Evolutionary conservation across 805 yeast genomes (phyloP).

Genomic region (Ogataea nonfermentans): DNA sequence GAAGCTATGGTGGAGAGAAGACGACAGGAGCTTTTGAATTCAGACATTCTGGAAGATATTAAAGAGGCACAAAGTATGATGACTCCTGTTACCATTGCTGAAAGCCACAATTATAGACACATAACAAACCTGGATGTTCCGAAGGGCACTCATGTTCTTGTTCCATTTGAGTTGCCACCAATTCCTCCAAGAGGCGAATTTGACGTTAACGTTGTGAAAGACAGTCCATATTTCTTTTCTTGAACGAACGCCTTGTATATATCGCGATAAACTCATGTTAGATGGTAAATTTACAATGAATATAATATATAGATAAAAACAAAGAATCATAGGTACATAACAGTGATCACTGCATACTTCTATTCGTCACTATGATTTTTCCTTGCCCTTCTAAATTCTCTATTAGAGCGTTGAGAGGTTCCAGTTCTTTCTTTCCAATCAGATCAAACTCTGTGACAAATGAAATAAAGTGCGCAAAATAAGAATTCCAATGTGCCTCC

Average conservation of each 20-base stretch:
- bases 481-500: conserved; percentile 98
- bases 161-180: conserved; percentile 67
- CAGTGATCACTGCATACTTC: background rate
- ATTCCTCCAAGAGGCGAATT: conserved; percentile 82
- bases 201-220: conserved; percentile 68
- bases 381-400: conserved; percentile 84
- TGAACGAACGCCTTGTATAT: conserved; percentile 17
- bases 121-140: conserved; percentile 19
- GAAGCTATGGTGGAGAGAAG: conserved; percentile 70
- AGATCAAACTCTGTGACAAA: conserved; percentile 82
- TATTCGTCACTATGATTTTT: conserved; percentile 46
- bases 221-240: conserved; percentile 77
- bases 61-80: conserved; percentile 52
- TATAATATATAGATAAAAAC: background rate
- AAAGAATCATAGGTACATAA: background rate
- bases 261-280: background rate
- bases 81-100: conserved; percentile 66
- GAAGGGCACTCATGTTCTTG: conserved; percentile 44
- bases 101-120: conserved; percentile 25
- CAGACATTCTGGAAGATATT: conserved; percentile 49
- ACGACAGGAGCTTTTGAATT: conserved; percentile 53
- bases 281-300: background rate
- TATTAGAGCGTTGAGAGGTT: conserved; percentile 74
- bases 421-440: conserved; percentile 75
- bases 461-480: conserved; percentile 90